Evolutionary conservation across 805 yeast species (phyloP).

Genomic region (Ogataea nakhonphanomensis): DNA sequence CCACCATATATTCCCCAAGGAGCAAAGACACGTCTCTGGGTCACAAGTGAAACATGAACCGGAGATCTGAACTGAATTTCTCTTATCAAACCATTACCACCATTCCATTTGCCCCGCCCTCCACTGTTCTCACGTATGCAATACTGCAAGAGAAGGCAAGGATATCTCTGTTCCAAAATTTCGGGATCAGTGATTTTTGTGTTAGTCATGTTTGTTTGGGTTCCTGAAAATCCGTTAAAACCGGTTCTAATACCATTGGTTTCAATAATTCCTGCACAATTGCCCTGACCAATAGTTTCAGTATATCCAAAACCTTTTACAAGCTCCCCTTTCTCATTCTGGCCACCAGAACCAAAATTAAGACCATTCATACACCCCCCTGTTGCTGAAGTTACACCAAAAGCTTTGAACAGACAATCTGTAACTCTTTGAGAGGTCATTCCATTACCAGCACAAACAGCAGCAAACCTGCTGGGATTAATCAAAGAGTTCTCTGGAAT

Average conservation of each 20-base stretch:
- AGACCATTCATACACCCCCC: constrained; percentile 89
- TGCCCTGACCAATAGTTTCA: constrained; percentile 56
- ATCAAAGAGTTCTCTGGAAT: constrained; percentile 35
- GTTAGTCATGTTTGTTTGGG: constrained; percentile 40
- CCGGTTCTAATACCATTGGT: constrained; percentile 29
- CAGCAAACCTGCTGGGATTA: constrained; percentile 45
- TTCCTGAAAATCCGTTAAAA: constrained; percentile 41
- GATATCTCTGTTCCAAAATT: constrained; percentile 49
- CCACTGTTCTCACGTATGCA: constrained; percentile 46
- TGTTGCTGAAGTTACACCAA: constrained; percentile 79
- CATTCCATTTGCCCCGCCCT: constrained; percentile 45
- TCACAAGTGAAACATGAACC: constrained; percentile 19
- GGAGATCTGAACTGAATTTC: neutral
- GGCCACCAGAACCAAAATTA: constrained; percentile 56
- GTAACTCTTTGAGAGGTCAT: constrained; percentile 87
- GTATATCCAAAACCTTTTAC: constrained; percentile 46
- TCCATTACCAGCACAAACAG: constrained; percentile 46
- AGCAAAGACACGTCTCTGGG: constrained; percentile 49
- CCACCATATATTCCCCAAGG: constrained; percentile 58
- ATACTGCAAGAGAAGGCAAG: constrained; percentile 44
- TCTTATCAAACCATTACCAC: constrained; percentile 43
- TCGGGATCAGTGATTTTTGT: constrained; percentile 50
- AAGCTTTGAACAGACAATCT: constrained; percentile 78
- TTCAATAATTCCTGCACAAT: constrained; percentile 53
- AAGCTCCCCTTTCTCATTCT: constrained; percentile 1